Evolutionary conservation across 2,329 filamentous ascomycete species (phyloP).

Genomic region (Colletotrichum euphorbiae): DNA sequence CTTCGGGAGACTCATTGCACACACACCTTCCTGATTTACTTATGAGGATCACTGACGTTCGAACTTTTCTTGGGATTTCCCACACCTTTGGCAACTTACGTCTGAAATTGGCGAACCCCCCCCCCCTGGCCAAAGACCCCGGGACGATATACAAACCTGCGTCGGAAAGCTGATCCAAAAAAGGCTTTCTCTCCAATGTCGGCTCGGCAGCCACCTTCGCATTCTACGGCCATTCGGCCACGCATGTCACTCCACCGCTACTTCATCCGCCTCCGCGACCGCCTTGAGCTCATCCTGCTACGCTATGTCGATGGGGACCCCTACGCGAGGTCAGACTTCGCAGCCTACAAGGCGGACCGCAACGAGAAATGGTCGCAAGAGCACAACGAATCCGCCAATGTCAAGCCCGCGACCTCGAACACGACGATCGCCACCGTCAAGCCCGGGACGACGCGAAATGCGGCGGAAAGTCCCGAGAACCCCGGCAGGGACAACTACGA

Average conservation of each 20-base stretch:
- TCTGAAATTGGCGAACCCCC: too few species aligned
- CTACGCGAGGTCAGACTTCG: constrained; percentile 5
- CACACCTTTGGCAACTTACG: too few species aligned
- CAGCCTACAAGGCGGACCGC: constrained; percentile 14
- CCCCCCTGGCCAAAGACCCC: too few species aligned
- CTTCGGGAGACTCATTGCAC: too few species aligned
- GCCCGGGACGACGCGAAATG: background rate
- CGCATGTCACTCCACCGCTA: constrained; percentile 20
- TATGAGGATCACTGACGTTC: too few species aligned
- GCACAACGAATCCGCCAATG: background rate
- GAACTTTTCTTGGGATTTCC: too few species aligned
- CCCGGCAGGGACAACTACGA: background rate
- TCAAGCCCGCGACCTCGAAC: too few species aligned
- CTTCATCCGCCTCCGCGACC: constrained; percentile 32
- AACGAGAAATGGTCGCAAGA: constrained; percentile 16
- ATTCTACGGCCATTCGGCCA: background rate
- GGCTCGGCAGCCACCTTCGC: background rate
- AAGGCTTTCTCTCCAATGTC: background rate
- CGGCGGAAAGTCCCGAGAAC: too few species aligned
- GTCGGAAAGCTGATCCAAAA: background rate
- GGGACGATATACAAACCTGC: background rate
- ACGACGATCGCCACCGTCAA: background rate
- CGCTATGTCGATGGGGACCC: constrained; percentile 28
- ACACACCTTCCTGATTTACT: too few species aligned
- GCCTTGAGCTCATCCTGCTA: constrained; percentile 29